Base-by-base conservation (phyloP, 768 basidiomycete species). In the Xerocomus potaroensis region DNA sequence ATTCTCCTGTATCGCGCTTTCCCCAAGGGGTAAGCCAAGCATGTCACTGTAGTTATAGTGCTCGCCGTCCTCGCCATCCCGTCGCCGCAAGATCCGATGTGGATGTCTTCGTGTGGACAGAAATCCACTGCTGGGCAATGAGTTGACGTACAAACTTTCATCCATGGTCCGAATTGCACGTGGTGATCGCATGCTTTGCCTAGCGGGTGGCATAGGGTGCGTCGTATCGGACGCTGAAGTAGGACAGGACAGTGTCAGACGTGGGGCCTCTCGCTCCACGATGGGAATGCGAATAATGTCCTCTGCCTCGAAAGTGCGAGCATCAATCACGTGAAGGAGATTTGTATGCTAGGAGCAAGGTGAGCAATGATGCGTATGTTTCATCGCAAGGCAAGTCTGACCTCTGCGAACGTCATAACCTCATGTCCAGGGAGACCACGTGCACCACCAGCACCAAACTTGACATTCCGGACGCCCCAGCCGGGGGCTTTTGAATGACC, bases 391-490 rank as follows among this genome's bases (percentile, higher is more conserved):
- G 23, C 12, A 14, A 43, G 8, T 49, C 79, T 45, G 51, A 91
- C 91, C 81, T 94, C 92, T 14, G 92, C 91, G 67, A 93, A 96
- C 0, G 81, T 83, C 79, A 95, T 79, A 1, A 93, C 64, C 65
- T 95, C 93, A 50, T 79, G 77, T 21, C 80, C 78, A 36, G 68
- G 58, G 12, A 67, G 66, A 49, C 69, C 74, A 43, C 66, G 64
- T 19, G 69, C 61, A 18, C 80, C 80, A 2, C 79, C 77, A 10
- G 79, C 76, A 48, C 81, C 80, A 66, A 95, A 96, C 64, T 94
- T 94, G 59, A 96, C 81, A 46, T 76, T 90, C 45, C 93, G 70
- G 8, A 85, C 86, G 33, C 91, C 89, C 80, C 91, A 92, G 2
- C 87, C 85, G 3, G 87, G 86, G 0, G 84, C 84, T 48, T 70